phyloP scores from a whole-genome alignment of 345 rosid genomes.

The Brassica cretica region DNA sequence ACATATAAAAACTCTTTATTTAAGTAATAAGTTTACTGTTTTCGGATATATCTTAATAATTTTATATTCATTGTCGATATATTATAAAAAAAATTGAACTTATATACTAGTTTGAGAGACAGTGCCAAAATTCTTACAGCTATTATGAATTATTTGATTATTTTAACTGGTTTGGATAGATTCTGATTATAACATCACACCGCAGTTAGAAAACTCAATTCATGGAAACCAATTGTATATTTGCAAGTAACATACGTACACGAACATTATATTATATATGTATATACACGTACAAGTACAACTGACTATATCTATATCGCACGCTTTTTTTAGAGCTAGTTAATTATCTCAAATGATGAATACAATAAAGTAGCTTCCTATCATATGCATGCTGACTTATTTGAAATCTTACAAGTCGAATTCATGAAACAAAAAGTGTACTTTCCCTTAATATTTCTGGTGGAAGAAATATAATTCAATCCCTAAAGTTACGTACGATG shows the following conservation, averaged over 20 bases:
- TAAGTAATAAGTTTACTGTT: background rate
- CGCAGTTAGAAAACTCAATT: background rate
- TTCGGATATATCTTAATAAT: background rate
- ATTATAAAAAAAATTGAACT: too few species aligned
- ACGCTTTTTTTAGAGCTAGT: conserved; percentile 40
- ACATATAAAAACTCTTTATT: background rate
- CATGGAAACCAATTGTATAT: background rate
- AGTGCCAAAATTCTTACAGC: background rate
- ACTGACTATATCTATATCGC: conserved; percentile 34
- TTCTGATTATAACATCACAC: conserved; percentile 11
- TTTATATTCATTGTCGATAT: background rate
- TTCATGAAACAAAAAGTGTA: conserved; percentile 28
- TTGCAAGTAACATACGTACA: conserved; percentile 13
- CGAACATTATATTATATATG: background rate
- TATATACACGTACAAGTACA: conserved; percentile 1
- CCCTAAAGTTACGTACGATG: conserved; percentile 31
- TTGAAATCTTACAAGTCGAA: conserved; percentile 29
- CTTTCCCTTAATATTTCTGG: conserved; percentile 22
- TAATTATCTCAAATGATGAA: conserved; percentile 38
- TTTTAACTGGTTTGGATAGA: background rate
- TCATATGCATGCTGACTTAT: conserved; percentile 42
- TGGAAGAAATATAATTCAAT: conserved; percentile 32
- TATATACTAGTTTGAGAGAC: background rate
- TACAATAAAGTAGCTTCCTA: conserved; percentile 29
- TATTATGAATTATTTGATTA: background rate